Evolutionary conservation across 129 eudicot species (phyloP), one percentile per base, ranked within the genome.

Genomic region (Ambrosia trifida): DNA sequence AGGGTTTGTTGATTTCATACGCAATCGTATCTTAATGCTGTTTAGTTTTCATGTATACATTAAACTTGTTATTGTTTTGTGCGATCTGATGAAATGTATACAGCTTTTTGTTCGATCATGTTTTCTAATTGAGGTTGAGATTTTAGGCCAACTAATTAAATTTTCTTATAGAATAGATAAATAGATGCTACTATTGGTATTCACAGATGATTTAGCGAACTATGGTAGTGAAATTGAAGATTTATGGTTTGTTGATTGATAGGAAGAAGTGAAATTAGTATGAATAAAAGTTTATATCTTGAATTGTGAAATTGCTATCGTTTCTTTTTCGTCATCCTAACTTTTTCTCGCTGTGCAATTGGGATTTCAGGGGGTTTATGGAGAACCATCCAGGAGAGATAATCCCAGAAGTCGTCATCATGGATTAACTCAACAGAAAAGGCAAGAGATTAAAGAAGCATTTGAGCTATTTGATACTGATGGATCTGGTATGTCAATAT

Each of bases 401-500:
- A 87, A 87, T 62, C 96, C 92, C 4, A 76, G 87, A 83, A 91
- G 95, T 32, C 98, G 96, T 53, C 82, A 81, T 58, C 95, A 83
- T 44, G 91, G 89, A 64, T 63, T 93, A 76, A 85, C 86, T 78
- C 88, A 72, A 64, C 96, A 93, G 85, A 93, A 93, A 75, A 85
- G 17, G 83, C 96, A 93, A 80, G 98, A 93, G 84, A 93, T 93
- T 12, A 93, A 73, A 73, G 96, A 93, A 82, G 98, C 98, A 9
- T 93, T 93, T 82, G 98, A 93, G 81, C 96, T 89, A 0, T 93
- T 93, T 80, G 98, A 93, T 81, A 93, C 98, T 35, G 98, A 93
- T 85, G 88, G 88, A 44, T 93, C 98, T 81, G 96, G 98, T 89
- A 80, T 35, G 66, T 41, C n/a, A n/a, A n/a, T n/a, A n/a, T 57